Evolutionary conservation across 1,139 yeast genomes (phyloP).

Genomic region (Yamadazyma spencermartinsiae): DNA sequence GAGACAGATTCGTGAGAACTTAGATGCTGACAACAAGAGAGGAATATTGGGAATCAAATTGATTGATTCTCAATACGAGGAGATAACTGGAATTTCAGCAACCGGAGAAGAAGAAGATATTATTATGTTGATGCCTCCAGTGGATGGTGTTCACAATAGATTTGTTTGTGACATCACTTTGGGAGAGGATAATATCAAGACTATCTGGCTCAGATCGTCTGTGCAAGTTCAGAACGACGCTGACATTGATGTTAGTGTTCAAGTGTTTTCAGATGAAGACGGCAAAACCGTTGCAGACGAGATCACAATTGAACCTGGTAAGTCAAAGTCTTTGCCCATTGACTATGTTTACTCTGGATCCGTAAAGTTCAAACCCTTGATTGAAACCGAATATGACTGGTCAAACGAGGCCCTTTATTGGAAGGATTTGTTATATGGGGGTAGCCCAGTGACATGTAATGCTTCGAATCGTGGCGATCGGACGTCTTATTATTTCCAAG

Average conservation of each 20-base stretch:
- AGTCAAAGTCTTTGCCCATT: slow-evolving; percentile 68
- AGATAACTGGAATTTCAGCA: slow-evolving; percentile 59
- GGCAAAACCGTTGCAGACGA: slow-evolving; percentile 19
- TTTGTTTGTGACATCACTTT: slow-evolving; percentile 69
- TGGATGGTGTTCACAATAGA: slow-evolving; percentile 67
- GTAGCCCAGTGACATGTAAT: slow-evolving; percentile 61
- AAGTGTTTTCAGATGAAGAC: slow-evolving; percentile 24
- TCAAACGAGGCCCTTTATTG: slow-evolving; percentile 62
- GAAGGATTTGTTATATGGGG: slow-evolving; percentile 57
- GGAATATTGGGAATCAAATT: slow-evolving; percentile 64
- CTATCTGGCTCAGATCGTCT: slow-evolving; percentile 74
- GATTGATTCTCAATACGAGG: slow-evolving; percentile 53
- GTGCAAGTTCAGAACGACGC: slow-evolving; percentile 70
- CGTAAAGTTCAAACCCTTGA: slow-evolving; percentile 61
- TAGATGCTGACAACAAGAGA: slow-evolving; percentile 63
- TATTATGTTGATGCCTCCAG: slow-evolving; percentile 64
- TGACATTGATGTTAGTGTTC: slow-evolving; percentile 54
- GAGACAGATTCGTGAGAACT: slow-evolving; percentile 78
- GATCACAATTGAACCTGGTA: slow-evolving; percentile 51
- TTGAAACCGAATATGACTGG: slow-evolving; percentile 63
- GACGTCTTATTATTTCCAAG: slow-evolving; percentile 67
- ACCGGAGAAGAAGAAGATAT: slow-evolving; percentile 85
- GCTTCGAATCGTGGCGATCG: slow-evolving; percentile 37
- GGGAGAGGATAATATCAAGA: slow-evolving; percentile 76
- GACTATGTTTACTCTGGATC: slow-evolving; percentile 60